Evolutionary conservation across 306 rosid genomes (phyloP), one percentile per base, ranked within the genome.

Genomic region (Cucurbita moschata): DNA sequence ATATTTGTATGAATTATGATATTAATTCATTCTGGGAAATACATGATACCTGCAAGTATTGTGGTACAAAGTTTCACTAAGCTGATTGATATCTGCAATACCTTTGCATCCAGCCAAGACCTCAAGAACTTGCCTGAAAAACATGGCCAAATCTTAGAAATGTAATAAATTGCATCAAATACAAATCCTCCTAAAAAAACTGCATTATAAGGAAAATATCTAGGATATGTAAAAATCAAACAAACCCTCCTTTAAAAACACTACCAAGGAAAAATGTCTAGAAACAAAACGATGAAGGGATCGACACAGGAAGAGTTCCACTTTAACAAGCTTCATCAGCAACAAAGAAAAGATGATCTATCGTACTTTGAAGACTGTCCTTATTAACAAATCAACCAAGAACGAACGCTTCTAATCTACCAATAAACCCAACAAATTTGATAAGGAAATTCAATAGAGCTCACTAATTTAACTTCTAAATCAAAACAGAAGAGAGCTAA

Each of bases 51-150:
- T 87, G 96, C 97, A 87, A 67, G 97, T 88, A 76, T 90, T 93
- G 82, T 82, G 87, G 85, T 90, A 93, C 76, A 90, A 16, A 66
- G 89, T 93, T 84, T 76, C 82, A 84, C 94, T 80, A 38, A 90
- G 88, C 65, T 85, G 83, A 79, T 76, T 86, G 26, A 87, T 58
- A 42, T 94, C 91, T 39, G 21, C 73, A 76, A 87, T 82, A 77
- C 92, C 89, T 83, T 89, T 89, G 80, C 89, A 87, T 66, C 95
- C 97, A 59, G 98, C 97, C 68, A 90, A 85, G 74, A 90, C 97
- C 83, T 93, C 98, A 73, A 93, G 92, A 80, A 93, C 97, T 90
- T 90, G 97, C 86, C 96, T 90, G 79, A 75, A 83, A 74, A 52
- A 30, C 58, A 46, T 13, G 71, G 52, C 30, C 78, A 81, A 49